Conservation (phyloP, 805 yeast genomes). For the Nakazawaea pomicola region DNA sequence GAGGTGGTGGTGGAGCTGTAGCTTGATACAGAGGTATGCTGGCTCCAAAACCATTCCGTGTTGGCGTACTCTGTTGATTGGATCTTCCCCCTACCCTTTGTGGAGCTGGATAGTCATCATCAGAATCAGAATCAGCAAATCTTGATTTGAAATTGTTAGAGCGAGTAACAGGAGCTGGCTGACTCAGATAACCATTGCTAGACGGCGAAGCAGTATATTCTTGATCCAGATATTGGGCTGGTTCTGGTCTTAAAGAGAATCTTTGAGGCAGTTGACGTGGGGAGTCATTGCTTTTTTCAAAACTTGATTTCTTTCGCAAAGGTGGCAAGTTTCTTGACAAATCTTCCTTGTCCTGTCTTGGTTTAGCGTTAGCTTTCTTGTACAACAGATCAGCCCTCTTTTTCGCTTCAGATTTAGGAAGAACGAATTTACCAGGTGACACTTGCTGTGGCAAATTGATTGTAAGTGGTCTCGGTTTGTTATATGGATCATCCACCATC, state of each 20-base stretch:
- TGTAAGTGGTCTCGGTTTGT: constrained; percentile 23
- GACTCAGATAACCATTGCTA: too few relatives aligned
- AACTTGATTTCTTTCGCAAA: constrained; percentile 47
- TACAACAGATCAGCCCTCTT: constrained; percentile 49
- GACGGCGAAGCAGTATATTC: constrained; percentile 18
- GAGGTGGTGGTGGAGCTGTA: too few relatives aligned
- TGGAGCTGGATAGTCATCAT: constrained; percentile 29
- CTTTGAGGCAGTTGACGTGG: constrained; percentile 8
- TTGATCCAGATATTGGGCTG: constrained; percentile 10
- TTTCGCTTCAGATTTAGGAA: constrained; percentile 19
- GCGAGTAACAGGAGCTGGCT: too few relatives aligned
- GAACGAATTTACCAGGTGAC: constrained; percentile 13
- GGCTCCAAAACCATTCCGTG: too few relatives aligned
- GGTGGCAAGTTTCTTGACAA: constrained; percentile 30
- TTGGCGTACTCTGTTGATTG: too few relatives aligned
- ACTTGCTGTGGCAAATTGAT: constrained; percentile 11
- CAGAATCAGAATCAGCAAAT: constrained; percentile 62
- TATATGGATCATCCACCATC: constrained; percentile 28
- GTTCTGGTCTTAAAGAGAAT: constrained; percentile 8
- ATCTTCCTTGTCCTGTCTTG: constrained; percentile 16
- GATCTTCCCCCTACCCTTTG: too few relatives aligned
- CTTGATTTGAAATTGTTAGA: constrained; percentile 41
- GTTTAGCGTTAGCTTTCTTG: constrained; percentile 41
- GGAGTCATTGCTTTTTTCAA: constrained; percentile 33
- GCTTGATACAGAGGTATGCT: too few relatives aligned